Evolutionary conservation across 352 stramenopile genomes (phyloP), one percentile per base, ranked within the genome.

Genomic region (Phytophthora fragariae): DNA sequence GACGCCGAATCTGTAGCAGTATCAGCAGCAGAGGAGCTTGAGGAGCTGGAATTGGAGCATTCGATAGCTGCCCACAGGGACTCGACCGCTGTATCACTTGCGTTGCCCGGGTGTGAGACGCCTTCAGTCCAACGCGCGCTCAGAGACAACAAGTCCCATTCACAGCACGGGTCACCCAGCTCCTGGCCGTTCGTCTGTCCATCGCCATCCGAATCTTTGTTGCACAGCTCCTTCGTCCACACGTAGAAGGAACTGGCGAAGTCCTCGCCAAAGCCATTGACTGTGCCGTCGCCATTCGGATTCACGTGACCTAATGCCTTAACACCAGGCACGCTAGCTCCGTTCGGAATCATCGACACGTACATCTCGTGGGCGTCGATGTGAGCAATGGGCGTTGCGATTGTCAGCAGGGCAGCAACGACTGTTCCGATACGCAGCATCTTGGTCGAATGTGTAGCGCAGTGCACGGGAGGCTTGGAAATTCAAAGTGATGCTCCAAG

Each of bases 141-240:
- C 21, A 35, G 29, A 55, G 46, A n/a, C 29, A 68, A 46, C 68
- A 47, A 31, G 39, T 74, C 59, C 87, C 87, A 94, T 59, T 72
- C 76, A 69, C 88, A 94, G 83, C 88, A 92, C 14, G 88, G 86
- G 33, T 93, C 86, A 10, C 88, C 86, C 6, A 94, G 76, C 64
- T 94, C 88, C 55, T 90, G 72, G 41, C 88, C 88, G 65, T 95
- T 95, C 17, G 80, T 95, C 86, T 65, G 59, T 14, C 59, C 59
- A n/a, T 67, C 47, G 10, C 60, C 49, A 24, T 66, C 46, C 33
- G 85, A 78, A 62, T 95, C 88, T 5, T 67, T 75, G 21, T 80
- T 47, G 65, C 85, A 95, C 39, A 95, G 72, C 49, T 64, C 69
- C 14, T 54, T 62, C 41, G 70, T 91, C 84, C 87, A 90, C 31